Evolutionary conservation across 441 rosid species (phyloP).

Genomic region (Adansonia gregorii): DNA sequence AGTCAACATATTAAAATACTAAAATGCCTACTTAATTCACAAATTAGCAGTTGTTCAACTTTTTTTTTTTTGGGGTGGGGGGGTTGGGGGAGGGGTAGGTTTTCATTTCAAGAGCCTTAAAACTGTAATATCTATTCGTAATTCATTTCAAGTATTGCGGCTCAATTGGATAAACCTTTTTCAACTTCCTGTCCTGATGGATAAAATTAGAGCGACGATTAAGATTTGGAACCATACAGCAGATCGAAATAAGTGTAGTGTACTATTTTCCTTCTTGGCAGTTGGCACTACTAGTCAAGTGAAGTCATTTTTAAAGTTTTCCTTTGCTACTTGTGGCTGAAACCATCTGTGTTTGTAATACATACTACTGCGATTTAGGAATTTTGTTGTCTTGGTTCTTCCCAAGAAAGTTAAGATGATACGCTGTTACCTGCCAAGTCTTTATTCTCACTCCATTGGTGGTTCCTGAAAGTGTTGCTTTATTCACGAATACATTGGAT

Average conservation of each 20-base stretch:
- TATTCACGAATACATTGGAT: conserved; percentile 72
- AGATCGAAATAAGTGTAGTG: no score
- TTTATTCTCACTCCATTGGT: conserved; percentile 91
- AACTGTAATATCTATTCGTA: background rate
- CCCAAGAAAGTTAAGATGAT: background rate
- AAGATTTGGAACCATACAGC: background rate
- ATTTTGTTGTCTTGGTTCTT: no score
- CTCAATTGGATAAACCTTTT: background rate
- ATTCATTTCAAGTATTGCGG: conserved; percentile 8
- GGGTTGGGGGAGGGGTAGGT: no score
- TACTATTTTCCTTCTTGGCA: no score
- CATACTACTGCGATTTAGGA: no score
- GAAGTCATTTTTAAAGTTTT: background rate
- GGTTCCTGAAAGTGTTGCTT: conserved; percentile 75
- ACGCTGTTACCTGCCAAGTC: conserved; percentile 83
- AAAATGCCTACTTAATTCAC: background rate
- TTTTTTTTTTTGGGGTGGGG: no score
- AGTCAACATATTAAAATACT: background rate
- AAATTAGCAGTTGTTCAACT: background rate
- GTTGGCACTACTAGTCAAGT: no score
- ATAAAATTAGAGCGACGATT: background rate
- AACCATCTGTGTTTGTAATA: no score
- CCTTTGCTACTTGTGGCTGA: background rate
- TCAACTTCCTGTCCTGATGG: background rate
- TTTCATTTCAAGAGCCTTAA: no score